Evolutionary conservation across 2,329 filamentous ascomycete genomes (phyloP).

Genomic region (Colletotrichum costaricense): DNA sequence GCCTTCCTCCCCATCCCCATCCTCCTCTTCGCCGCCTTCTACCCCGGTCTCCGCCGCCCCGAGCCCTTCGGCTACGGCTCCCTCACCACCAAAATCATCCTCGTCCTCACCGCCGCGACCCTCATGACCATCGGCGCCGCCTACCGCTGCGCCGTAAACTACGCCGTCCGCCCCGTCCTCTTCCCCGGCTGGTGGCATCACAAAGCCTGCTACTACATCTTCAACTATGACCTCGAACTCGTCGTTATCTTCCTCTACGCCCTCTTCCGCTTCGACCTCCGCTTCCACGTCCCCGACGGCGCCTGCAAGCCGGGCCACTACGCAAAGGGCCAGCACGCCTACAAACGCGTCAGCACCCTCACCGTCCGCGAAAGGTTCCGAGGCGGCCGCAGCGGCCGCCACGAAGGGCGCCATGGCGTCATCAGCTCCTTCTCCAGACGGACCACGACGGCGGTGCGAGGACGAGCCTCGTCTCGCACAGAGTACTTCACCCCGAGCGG

Average conservation of each 20-base stretch:
- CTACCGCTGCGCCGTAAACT: conserved; percentile 73
- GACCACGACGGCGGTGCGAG: not conserved
- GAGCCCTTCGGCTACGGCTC: conserved; percentile 70
- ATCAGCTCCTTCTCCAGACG: not conserved
- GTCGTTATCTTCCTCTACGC: conserved; percentile 76
- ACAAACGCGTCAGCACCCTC: conserved; percentile 30
- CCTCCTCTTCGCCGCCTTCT: conserved; percentile 52
- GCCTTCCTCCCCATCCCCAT: conserved; percentile 73
- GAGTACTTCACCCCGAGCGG: conserved; percentile 12
- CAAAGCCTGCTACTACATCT: conserved; percentile 81
- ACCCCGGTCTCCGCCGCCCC: conserved; percentile 53
- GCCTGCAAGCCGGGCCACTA: conserved; percentile 69
- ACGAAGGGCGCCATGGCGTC: not conserved
- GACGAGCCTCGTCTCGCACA: conserved; percentile 1
- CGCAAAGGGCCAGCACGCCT: conserved; percentile 37
- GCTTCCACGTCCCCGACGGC: conserved; percentile 74
- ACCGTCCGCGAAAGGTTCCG: conserved; percentile 6
- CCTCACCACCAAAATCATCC: conserved; percentile 73
- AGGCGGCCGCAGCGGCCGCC: not conserved
- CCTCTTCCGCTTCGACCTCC: conserved; percentile 75
- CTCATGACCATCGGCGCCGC: conserved; percentile 76
- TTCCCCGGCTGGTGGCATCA: conserved; percentile 76
- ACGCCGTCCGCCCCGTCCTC: conserved; percentile 56
- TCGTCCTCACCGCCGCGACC: conserved; percentile 68
- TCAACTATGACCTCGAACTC: conserved; percentile 82